phyloP scores from a whole-genome alignment of 2,329 filamentous ascomycete species.

The Cladosporium velox region DNA sequence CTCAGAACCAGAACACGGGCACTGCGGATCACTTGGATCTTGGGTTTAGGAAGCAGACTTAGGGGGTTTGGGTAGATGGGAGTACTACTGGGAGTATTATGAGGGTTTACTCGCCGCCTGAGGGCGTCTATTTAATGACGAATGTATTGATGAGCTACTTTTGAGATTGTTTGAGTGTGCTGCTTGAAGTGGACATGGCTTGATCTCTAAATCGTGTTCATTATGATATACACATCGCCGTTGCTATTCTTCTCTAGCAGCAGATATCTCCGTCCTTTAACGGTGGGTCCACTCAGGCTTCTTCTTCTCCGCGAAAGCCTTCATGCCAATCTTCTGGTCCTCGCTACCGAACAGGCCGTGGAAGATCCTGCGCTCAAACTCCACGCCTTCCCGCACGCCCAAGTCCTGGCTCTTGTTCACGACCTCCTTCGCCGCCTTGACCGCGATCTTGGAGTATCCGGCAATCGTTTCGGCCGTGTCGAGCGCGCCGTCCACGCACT shows the following conservation, averaged over 20 bases:
- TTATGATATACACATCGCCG: neutral
- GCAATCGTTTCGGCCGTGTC: conserved; percentile 89
- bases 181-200: neutral
- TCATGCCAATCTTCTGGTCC: conserved; percentile 95
- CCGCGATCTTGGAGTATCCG: conserved; percentile 79
- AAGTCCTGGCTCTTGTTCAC: conserved; percentile 98
- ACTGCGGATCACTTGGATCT: conserved; percentile 36
- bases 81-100: neutral
- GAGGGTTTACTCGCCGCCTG: neutral
- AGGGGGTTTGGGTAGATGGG: neutral
- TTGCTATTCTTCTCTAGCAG: neutral
- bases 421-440: conserved; percentile 93
- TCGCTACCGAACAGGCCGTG: conserved; percentile 89
- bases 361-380: conserved; percentile 92
- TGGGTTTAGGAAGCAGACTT: conserved; percentile 30
- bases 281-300: conserved; percentile 88
- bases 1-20: conserved; percentile 34
- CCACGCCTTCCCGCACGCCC: conserved; percentile 82
- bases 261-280: conserved; percentile 44
- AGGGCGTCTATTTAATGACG: neutral
- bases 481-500: conserved; percentile 77
- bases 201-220: neutral
- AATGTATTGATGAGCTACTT: conserved; percentile 3
- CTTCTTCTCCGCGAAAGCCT: conserved; percentile 91
- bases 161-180: neutral